These are phyloP conservation scores for Trichoderma hamatum DNA, from an alignment of 2,329 filamentous ascomycete species.

Conservation along the genomic window DNA sequence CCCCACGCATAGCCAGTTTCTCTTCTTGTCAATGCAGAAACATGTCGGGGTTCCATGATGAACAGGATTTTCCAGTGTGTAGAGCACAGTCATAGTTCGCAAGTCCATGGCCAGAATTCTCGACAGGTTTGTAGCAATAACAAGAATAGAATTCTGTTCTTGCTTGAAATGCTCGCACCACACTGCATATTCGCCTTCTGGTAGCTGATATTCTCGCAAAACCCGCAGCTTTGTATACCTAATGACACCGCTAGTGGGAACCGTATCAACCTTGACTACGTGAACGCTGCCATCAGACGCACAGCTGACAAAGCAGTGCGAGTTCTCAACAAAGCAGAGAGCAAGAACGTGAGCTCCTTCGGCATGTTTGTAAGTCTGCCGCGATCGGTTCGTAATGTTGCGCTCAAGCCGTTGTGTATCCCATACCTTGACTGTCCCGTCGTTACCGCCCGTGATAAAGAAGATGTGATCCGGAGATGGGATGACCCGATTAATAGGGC, in stretches of 20 bases:
- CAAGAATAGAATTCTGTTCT: conserved; percentile 77
- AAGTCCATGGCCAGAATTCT: conserved; percentile 84
- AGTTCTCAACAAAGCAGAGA: conserved; percentile 89
- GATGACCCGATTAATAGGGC: conserved; percentile 77
- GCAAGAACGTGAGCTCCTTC: conserved; percentile 73
- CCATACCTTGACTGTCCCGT: conserved; percentile 91
- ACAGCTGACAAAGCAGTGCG: conserved; percentile 89
- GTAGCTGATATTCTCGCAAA: conserved; percentile 80
- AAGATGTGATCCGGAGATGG: conserved; percentile 90
- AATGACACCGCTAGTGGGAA: conserved; percentile 51
- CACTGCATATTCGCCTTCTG: conserved; percentile 72
- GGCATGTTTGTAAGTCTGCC: conserved; percentile 80
- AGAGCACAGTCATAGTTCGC: conserved; percentile 81
- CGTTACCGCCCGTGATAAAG: conserved; percentile 91
- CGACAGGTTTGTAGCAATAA: conserved; percentile 85
- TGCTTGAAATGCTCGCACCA: conserved; percentile 92
- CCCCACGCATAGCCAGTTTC: conserved; percentile 88
- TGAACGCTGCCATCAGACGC: conserved; percentile 89
- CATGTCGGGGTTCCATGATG: conserved; percentile 91
- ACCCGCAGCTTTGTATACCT: conserved; percentile 79
- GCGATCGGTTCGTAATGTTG: conserved; percentile 84
- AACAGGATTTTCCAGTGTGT: conserved; percentile 80
- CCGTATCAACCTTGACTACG: conserved; percentile 76
- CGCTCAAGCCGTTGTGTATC: conserved; percentile 87
- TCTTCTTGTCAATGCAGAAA: conserved; percentile 83